Conservation (phyloP, 257 asterid genomes). For the Solanum corneliomulleri region DNA sequence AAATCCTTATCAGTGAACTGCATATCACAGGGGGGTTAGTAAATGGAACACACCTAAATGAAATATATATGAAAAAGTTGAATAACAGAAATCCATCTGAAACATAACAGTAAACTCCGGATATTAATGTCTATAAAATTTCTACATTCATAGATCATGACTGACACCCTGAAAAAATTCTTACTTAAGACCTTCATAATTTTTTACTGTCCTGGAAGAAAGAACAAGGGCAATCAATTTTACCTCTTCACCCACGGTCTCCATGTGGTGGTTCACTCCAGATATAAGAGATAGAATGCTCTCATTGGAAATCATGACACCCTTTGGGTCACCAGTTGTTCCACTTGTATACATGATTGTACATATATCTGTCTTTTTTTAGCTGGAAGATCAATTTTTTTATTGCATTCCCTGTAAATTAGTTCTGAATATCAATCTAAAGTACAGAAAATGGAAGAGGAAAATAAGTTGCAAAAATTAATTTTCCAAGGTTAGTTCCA, state of each 20-base stretch:
- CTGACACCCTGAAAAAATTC: neutral
- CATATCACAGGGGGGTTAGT: neutral
- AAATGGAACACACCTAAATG: neutral
- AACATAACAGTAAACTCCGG: neutral
- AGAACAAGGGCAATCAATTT: neutral
- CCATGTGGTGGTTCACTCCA: conserved; percentile 61
- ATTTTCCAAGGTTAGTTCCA: neutral
- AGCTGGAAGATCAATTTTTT: conserved; percentile 37
- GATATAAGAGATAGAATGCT: conserved; percentile 59
- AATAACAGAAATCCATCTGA: neutral
- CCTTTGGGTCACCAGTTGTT: conserved; percentile 84
- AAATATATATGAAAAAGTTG: neutral
- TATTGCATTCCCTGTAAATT: conserved; percentile 36
- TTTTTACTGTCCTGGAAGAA: neutral
- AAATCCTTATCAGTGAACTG: conserved; percentile 63
- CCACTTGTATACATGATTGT: conserved; percentile 90
- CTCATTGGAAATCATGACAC: conserved; percentile 62
- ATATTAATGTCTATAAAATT: neutral
- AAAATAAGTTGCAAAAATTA: neutral
- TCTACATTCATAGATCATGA: neutral
- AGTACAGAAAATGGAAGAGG: neutral
- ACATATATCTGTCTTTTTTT: conserved; percentile 58
- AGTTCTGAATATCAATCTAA: neutral
- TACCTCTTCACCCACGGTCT: conserved; percentile 62
- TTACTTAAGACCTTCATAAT: neutral